Conservation (phyloP, 441 rosid genomes). For the Brassica balearica region DNA sequence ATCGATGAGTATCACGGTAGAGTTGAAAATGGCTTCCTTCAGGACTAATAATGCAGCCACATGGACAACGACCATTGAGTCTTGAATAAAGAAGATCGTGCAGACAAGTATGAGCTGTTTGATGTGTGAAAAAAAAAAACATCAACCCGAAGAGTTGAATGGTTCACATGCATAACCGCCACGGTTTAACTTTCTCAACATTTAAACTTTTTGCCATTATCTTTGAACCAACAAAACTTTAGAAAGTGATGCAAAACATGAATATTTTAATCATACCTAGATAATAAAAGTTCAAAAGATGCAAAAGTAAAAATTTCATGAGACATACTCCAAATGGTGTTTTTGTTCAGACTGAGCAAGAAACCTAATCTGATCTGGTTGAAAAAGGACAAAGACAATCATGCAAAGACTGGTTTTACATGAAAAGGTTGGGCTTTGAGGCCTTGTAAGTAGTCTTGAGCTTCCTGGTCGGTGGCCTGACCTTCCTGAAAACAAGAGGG, state of each 20-base stretch:
- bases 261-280: neutral
- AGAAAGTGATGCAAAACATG: neutral
- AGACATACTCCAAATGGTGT: neutral
- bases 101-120: neutral
- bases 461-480: conserved; percentile 2
- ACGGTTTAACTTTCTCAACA: neutral
- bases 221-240: neutral
- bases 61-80: neutral
- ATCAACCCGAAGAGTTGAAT: neutral
- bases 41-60: neutral
- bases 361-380: neutral
- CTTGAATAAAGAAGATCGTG: neutral
- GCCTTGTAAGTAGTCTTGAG: conserved; percentile 13
- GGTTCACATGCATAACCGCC: neutral
- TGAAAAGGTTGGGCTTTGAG: conserved; percentile 14
- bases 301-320: neutral
- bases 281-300: neutral
- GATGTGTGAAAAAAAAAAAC: neutral
- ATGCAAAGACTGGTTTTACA: neutral
- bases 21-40: neutral
- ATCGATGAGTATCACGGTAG: neutral
- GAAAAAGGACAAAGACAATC: neutral
- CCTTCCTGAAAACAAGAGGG: conserved; percentile 14
- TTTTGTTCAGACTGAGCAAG: neutral
- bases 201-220: neutral